These are phyloP conservation scores for Leccinellum rugosiceps DNA, from an alignment of 768 basidiomycete genomes.

Conservation along the genomic window DNA sequence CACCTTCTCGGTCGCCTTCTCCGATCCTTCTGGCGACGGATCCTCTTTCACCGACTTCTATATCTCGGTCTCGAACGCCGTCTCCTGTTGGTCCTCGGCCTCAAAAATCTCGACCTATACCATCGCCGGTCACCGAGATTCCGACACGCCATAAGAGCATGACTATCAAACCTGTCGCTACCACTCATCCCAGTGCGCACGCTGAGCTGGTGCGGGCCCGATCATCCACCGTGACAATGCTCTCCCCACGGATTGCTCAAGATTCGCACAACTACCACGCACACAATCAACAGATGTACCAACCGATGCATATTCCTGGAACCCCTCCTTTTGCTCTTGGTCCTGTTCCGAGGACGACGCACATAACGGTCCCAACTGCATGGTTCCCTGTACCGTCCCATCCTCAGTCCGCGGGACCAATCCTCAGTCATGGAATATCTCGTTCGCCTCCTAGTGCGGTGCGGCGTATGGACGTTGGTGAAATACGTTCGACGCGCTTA, in stretches of 20 bases:
- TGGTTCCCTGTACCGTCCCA: slow-evolving; percentile 17
- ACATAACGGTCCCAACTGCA: slow-evolving; percentile 6
- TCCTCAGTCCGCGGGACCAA: slow-evolving; percentile 13
- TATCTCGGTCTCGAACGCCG: slow-evolving; percentile 41
- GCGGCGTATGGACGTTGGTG: slow-evolving; percentile 2
- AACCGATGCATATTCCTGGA: slow-evolving; percentile 28
- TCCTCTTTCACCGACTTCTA: slow-evolving; percentile 14
- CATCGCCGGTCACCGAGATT: slow-evolving; percentile 27
- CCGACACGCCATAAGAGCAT: slow-evolving; percentile 33
- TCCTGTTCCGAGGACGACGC: slow-evolving; percentile 1
- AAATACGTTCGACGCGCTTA: slow-evolving; percentile 37
- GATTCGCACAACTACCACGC: slow-evolving; percentile 33
- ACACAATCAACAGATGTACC: slow-evolving; percentile 31
- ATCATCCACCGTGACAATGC: slow-evolving; percentile 29
- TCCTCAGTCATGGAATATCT: slow-evolving; percentile 10
- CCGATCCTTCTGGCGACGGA: slow-evolving; percentile 14
- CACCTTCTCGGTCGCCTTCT: slow-evolving; percentile 31
- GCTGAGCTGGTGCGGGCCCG: slow-evolving; percentile 24
- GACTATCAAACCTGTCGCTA: slow-evolving; percentile 22
- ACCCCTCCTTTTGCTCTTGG: slow-evolving; percentile 13
- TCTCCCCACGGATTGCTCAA: slow-evolving; percentile 21
- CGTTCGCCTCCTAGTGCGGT: slow-evolving; percentile 13
- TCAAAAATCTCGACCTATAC: slow-evolving; percentile 28
- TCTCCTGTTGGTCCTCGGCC: slow-evolving; percentile 54
- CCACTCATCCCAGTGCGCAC: slow-evolving; percentile 14